Evolutionary conservation across 2,329 filamentous ascomycete genomes (phyloP).

Genomic region (Teratosphaeria viscida): DNA sequence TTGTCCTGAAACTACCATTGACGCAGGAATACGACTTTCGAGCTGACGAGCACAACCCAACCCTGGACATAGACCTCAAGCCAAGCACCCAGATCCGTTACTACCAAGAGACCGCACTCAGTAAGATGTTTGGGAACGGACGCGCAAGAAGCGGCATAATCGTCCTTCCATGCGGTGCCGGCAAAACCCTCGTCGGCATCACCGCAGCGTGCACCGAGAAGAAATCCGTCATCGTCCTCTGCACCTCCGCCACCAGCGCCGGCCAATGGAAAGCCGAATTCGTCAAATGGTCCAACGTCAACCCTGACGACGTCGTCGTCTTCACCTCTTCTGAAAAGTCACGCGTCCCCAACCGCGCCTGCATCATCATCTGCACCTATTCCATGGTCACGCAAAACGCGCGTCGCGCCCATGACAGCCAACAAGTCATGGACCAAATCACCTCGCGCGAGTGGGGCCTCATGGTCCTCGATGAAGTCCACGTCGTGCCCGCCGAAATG

Average conservation of each 20-base stretch:
- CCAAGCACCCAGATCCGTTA: constrained; percentile 81
- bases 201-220: constrained; percentile 96
- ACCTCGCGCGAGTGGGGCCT: constrained; percentile 86
- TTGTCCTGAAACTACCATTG: constrained; percentile 75
- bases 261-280: constrained; percentile 96
- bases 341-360: constrained; percentile 75
- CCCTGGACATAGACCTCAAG: constrained; percentile 84
- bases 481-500: constrained; percentile 93
- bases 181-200: constrained; percentile 96
- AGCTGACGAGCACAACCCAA: constrained; percentile 80
- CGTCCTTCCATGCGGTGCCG: constrained; percentile 88
- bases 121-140: constrained; percentile 99
- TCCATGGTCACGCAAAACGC: constrained; percentile 95
- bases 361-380: constrained; percentile 95
- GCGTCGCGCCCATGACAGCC: constrained; percentile 78
- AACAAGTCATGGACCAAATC: constrained; percentile 97
- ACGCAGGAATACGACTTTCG: constrained; percentile 97
- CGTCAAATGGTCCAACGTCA: constrained; percentile 97
- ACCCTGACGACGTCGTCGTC: constrained; percentile 82
- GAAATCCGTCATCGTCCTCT: constrained; percentile 89
- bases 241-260: constrained; percentile 95
- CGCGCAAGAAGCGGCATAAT: constrained; percentile 96
- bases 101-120: constrained; percentile 95
- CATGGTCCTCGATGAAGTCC: constrained; percentile 94
- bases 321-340: constrained; percentile 93